Conservation (phyloP, 768 basidiomycete species). For the Boletus pseudopeckii region DNA sequence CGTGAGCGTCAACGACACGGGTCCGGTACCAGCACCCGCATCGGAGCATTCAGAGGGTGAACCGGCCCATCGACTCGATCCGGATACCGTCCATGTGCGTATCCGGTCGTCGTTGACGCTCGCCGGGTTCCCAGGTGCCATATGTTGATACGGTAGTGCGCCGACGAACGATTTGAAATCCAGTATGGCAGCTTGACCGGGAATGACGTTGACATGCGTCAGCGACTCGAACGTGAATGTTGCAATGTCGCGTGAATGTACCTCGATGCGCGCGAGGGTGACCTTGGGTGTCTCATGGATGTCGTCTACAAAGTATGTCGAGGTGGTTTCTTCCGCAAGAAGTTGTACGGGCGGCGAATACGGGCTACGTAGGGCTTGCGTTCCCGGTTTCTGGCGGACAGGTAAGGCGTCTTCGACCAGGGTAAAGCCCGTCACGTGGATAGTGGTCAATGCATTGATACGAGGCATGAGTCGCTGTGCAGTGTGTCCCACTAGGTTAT, state of each 20-base stretch:
- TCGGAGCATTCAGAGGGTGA: background rate
- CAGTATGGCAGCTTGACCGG: constrained; percentile 55
- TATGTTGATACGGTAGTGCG: constrained; percentile 47
- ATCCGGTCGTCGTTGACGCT: constrained; percentile 63
- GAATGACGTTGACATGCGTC: constrained; percentile 31
- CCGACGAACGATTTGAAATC: constrained; percentile 54
- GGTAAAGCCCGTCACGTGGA: constrained; percentile 50
- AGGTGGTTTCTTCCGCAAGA: constrained; percentile 46
- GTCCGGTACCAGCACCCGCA: background rate
- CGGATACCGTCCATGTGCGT: constrained; percentile 63
- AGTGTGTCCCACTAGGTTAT: constrained; percentile 41
- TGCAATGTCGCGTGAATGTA: constrained; percentile 48
- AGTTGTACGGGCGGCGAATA: constrained; percentile 60
- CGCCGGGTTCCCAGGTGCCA: constrained; percentile 46
- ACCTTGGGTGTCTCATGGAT: constrained; percentile 18
- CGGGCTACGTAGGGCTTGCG: constrained; percentile 37
- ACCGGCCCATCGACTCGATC: constrained; percentile 18
- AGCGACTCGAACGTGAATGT: constrained; percentile 51
- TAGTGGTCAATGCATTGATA: constrained; percentile 47
- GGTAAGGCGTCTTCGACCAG: constrained; percentile 56
- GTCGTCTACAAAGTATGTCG: constrained; percentile 28
- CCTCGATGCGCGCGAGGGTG: constrained; percentile 35
- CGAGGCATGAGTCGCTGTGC: constrained; percentile 54
- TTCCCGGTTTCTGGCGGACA: constrained; percentile 42
- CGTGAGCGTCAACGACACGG: constrained; percentile 41